These are phyloP conservation scores for Carex sylvatica DNA, from an alignment of 202 grass and related monocot species.

Conservation along the genomic window DNA sequence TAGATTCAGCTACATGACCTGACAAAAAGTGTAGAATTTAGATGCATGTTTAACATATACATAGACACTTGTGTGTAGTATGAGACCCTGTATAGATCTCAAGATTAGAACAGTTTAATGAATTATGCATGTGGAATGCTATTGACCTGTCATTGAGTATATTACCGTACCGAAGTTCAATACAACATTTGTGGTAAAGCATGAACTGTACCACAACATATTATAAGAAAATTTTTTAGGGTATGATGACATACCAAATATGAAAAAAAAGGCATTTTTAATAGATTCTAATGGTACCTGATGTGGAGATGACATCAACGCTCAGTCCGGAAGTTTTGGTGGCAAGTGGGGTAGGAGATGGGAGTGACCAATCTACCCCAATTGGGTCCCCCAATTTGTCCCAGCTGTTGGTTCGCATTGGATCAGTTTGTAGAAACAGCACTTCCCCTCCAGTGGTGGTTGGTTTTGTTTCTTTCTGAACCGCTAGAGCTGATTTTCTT, in stretches of 20 bases:
- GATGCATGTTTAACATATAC: neutral
- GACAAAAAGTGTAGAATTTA: conserved; percentile 16
- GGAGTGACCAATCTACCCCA: conserved; percentile 30
- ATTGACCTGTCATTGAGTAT: neutral
- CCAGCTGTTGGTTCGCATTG: conserved; percentile 22
- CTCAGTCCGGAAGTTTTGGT: conserved; percentile 19
- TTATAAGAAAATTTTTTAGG: neutral
- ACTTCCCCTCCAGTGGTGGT: neutral
- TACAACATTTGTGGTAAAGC: neutral
- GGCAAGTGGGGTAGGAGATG: conserved; percentile 36
- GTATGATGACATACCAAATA: neutral
- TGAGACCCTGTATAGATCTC: neutral
- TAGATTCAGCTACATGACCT: conserved; percentile 34
- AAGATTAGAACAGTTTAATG: neutral
- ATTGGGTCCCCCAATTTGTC: conserved; percentile 6
- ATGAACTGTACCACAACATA: neutral
- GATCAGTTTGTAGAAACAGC: conserved; percentile 15
- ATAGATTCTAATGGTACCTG: conserved; percentile 18
- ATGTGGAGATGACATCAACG: conserved; percentile 8
- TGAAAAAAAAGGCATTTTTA: neutral
- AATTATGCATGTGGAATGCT: neutral
- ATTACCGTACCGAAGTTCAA: neutral
- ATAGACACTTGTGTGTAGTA: neutral
- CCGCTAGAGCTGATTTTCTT: conserved; percentile 11
- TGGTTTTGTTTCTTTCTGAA: conserved; percentile 24